Evolutionary conservation across 164 flowering plant genomes (phyloP).

Genomic region (Dillenia suffruticosa): DNA sequence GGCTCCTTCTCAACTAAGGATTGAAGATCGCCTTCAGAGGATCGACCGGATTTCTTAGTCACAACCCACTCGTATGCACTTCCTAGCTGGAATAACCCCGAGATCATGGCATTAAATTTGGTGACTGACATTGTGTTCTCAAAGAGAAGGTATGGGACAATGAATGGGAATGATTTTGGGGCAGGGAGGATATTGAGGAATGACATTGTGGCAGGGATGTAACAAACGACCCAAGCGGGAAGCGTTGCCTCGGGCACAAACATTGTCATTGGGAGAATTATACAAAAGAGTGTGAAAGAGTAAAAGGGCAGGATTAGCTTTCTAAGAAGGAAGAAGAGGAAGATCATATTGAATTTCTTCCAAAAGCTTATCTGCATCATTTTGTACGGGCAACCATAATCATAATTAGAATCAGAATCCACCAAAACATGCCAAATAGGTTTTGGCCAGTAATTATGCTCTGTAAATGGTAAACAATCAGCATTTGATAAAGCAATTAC

Average conservation of each 20-base stretch:
- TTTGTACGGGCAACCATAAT: background rate
- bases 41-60: conserved; percentile 96
- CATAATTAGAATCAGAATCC: background rate
- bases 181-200: conserved; percentile 94
- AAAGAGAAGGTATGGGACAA: conserved; percentile 95
- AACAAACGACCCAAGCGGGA: conserved; percentile 96
- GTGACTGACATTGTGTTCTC: conserved; percentile 99
- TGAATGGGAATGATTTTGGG: conserved; percentile 93
- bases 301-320: conserved; percentile 90
- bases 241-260: conserved; percentile 96
- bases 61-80: conserved; percentile 99
- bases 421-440: background rate
- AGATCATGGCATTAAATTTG: conserved; percentile 96
- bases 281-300: conserved; percentile 94
- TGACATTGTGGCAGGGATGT: conserved; percentile 93
- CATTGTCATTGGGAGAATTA: conserved; percentile 98
- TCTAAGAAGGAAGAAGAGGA: conserved; percentile 89
- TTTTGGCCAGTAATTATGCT: no score
- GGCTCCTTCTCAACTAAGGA: conserved; percentile 53
- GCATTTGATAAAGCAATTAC: conserved; percentile 22
- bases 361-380: conserved; percentile 70
- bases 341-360: conserved; percentile 90
- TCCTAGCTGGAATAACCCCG: conserved; percentile 96
- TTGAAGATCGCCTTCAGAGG: conserved; percentile 88
- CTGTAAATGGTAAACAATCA: no score